phyloP scores from a whole-genome alignment of 2,329 filamentous ascomycete species.

The Fusarium sp. region DNA sequence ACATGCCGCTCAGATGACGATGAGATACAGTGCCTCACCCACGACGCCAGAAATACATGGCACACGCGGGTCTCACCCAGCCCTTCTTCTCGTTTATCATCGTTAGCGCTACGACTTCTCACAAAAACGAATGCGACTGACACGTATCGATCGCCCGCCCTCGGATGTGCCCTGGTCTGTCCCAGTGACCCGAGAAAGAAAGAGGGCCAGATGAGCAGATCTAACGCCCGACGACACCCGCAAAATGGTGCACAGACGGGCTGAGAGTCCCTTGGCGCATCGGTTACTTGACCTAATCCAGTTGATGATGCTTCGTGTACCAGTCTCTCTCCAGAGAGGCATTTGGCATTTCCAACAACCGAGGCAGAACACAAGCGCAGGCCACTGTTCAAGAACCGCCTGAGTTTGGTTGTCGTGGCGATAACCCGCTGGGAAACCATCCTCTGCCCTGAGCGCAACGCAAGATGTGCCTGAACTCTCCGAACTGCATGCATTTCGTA shows the following conservation, averaged over 20 bases:
- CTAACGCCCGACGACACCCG: conserved; percentile 37
- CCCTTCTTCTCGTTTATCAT: conserved; percentile 1
- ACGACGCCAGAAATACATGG: conserved; percentile 6
- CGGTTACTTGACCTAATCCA: conserved; percentile 37
- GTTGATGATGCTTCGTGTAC: conserved; percentile 18
- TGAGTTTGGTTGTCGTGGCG: conserved; percentile 38
- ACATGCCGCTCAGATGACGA: conserved; percentile 1
- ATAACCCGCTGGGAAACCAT: conserved; percentile 28
- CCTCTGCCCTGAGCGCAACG: neutral
- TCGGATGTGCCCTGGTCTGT: neutral
- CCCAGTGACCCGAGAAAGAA: conserved; percentile 6
- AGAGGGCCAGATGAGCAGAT: conserved; percentile 28
- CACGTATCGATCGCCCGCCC: neutral
- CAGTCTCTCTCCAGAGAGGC: conserved; percentile 8
- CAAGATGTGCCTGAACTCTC: conserved; percentile 14
- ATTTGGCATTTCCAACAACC: neutral
- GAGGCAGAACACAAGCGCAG: conserved; percentile 8
- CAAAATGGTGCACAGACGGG: conserved; percentile 36
- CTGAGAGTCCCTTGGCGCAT: conserved; percentile 28
- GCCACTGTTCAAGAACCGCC: conserved; percentile 3
- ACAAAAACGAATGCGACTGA: conserved; percentile 4
- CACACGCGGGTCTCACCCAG: conserved; percentile 1
- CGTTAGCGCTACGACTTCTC: conserved; percentile 6
- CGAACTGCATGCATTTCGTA: conserved; percentile 18
- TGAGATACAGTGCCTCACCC: conserved; percentile 10